Evolutionary conservation across 2,329 filamentous ascomycete species (phyloP).

Genomic region (Aspergillus puulaauensis): DNA sequence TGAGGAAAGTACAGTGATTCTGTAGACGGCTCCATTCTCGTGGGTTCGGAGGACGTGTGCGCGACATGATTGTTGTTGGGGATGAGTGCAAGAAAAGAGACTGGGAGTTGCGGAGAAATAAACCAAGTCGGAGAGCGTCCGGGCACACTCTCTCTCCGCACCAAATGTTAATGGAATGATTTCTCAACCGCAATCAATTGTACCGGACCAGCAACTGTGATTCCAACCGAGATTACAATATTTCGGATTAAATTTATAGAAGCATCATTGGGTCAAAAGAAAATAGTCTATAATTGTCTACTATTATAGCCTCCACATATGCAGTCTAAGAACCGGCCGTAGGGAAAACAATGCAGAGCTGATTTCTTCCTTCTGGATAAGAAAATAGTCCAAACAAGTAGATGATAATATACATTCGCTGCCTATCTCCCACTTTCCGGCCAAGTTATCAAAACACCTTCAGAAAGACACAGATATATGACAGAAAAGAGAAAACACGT

Average conservation of each 20-base stretch:
- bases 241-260: neutral
- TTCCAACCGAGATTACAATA: neutral
- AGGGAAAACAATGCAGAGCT: neutral
- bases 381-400: constrained; percentile 22
- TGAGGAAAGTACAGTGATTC: neutral
- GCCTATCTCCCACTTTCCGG: constrained; percentile 26
- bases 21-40: constrained; percentile 12
- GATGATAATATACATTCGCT: constrained; percentile 41
- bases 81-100: neutral
- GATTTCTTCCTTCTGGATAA: constrained; percentile 14
- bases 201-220: neutral
- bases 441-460: constrained; percentile 19
- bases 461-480: constrained; percentile 20
- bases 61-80: constrained; percentile 12
- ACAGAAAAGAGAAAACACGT: constrained; percentile 22
- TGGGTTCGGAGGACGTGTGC: constrained; percentile 18
- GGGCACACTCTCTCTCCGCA: neutral
- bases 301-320: neutral
- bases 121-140: neutral
- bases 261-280: neutral
- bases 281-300: neutral
- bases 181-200: neutral
- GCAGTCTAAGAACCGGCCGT: neutral
- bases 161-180: neutral
- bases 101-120: neutral